Evolutionary conservation across 805 yeast species (phyloP).

Genomic region (Candida germanica): DNA sequence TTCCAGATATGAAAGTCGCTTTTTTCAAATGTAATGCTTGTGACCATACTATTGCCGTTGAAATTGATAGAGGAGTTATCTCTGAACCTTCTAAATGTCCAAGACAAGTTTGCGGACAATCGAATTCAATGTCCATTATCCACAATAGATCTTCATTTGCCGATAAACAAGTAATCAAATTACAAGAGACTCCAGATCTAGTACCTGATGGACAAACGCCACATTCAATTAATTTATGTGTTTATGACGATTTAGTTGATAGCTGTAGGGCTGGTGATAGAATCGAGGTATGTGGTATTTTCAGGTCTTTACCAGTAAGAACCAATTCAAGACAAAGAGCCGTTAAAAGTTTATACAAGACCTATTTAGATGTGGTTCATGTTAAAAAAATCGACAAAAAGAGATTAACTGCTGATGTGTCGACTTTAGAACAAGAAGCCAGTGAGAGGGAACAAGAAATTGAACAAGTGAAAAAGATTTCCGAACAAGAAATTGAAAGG

Average conservation of each 20-base stretch:
- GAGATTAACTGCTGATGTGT: slow-evolving; percentile 74
- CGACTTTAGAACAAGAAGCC: slow-evolving; percentile 55
- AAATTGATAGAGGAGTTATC: slow-evolving; percentile 90
- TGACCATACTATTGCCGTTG: slow-evolving; percentile 87
- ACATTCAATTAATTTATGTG: slow-evolving; percentile 89
- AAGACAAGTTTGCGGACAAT: slow-evolving; percentile 76
- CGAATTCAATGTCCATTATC: slow-evolving; percentile 82
- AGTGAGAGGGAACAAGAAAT: slow-evolving; percentile 66
- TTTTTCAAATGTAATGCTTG: slow-evolving; percentile 94
- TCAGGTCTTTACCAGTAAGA: slow-evolving; percentile 88
- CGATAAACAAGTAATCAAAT: slow-evolving; percentile 89
- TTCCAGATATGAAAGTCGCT: slow-evolving; percentile 97
- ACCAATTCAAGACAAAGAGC: slow-evolving; percentile 83
- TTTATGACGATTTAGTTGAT: slow-evolving; percentile 94
- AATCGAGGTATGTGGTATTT: slow-evolving; percentile 91
- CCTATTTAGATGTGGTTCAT: slow-evolving; percentile 92
- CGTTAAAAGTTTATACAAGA: slow-evolving; percentile 79
- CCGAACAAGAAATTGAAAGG: slow-evolving; percentile 64
- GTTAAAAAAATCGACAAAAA: slow-evolving; percentile 80
- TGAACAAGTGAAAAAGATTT: slow-evolving; percentile 68
- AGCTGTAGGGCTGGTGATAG: slow-evolving; percentile 95
- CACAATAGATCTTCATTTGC: slow-evolving; percentile 93
- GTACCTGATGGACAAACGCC: slow-evolving; percentile 99
- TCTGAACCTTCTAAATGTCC: slow-evolving; percentile 93
- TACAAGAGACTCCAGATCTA: slow-evolving; percentile 94